Evolutionary conservation across 192 early-diverging fungal species (phyloP).

Genomic region (Spizellomyces punctatus): DNA sequence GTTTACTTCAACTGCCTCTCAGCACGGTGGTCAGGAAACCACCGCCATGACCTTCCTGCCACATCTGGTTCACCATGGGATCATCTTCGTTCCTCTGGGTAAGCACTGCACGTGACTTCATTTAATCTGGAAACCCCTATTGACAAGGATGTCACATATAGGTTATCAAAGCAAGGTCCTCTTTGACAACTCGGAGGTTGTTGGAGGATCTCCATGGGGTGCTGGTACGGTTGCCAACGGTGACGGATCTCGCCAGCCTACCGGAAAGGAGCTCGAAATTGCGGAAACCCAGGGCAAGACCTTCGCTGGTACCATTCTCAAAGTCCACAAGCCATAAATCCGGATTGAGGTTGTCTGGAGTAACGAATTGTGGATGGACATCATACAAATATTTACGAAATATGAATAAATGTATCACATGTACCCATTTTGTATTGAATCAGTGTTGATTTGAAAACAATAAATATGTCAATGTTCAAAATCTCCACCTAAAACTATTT

Average conservation of each 20-base stretch:
- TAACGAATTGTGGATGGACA: too few relatives aligned
- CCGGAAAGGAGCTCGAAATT: conserved; percentile 64
- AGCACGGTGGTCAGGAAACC: conserved; percentile 82
- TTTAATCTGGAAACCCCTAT: neutral
- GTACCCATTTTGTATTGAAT: neutral
- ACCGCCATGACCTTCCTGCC: conserved; percentile 69
- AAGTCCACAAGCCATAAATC: neutral
- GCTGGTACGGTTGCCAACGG: conserved; percentile 65
- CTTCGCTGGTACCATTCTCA: conserved; percentile 29
- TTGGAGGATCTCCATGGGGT: conserved; percentile 72
- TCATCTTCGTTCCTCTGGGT: conserved; percentile 77
- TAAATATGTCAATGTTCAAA: neutral
- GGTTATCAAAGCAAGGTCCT: conserved; percentile 22
- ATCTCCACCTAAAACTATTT: neutral
- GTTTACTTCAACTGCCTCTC: conserved; percentile 75
- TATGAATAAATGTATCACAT: neutral
- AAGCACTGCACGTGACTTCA: neutral
- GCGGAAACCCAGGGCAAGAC: conserved; percentile 44
- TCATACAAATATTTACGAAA: neutral
- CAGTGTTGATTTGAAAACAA: neutral
- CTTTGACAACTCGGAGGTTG: conserved; percentile 61
- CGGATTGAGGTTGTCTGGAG: too few relatives aligned
- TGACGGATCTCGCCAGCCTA: conserved; percentile 66
- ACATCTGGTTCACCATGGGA: conserved; percentile 76
- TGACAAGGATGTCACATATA: neutral